A percentile compares a stretch with the other conserved stretches of the same genome.
Conservation (phyloP, 768 basidiomycete species). For the Termitomyces sp. region DNA sequence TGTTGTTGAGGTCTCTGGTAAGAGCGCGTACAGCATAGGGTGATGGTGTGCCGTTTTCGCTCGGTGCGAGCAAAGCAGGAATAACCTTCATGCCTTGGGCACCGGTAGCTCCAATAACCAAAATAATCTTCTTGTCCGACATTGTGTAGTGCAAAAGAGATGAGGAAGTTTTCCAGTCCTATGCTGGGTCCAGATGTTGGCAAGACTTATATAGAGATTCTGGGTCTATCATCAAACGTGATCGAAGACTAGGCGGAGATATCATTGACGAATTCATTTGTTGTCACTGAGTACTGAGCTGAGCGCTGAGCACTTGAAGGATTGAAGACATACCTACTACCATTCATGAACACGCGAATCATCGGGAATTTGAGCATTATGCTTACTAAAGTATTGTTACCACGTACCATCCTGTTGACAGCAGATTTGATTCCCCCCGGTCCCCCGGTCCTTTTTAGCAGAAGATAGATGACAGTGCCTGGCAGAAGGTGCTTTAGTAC, state of each 20-base stretch:
- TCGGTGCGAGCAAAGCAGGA: constrained; percentile 28
- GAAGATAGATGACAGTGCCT: no score
- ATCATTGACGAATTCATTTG: constrained; percentile 2
- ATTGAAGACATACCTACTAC: no score
- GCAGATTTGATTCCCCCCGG: no score
- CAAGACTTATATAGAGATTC: neutral
- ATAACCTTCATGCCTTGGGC: constrained; percentile 38
- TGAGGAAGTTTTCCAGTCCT: neutral
- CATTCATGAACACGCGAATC: no score
- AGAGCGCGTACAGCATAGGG: constrained; percentile 37
- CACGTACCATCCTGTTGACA: no score
- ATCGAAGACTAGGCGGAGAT: constrained; percentile 3
- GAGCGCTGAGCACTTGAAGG: no score
- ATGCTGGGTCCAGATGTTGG: constrained; percentile 3
- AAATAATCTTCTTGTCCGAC: constrained; percentile 27
- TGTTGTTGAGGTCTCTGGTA: constrained; percentile 27
- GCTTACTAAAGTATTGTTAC: no score
- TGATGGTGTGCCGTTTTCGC: constrained; percentile 30
- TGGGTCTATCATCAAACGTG: neutral
- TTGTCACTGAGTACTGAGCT: no score
- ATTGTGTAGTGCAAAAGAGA: neutral
- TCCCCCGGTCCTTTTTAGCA: no score
- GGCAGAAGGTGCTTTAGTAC: no score
- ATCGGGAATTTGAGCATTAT: no score
- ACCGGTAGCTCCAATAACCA: constrained; percentile 42